Evolutionary conservation across 1,284 basidiomycete genomes (phyloP).

Genomic region (Neolentinus lepideus): DNA sequence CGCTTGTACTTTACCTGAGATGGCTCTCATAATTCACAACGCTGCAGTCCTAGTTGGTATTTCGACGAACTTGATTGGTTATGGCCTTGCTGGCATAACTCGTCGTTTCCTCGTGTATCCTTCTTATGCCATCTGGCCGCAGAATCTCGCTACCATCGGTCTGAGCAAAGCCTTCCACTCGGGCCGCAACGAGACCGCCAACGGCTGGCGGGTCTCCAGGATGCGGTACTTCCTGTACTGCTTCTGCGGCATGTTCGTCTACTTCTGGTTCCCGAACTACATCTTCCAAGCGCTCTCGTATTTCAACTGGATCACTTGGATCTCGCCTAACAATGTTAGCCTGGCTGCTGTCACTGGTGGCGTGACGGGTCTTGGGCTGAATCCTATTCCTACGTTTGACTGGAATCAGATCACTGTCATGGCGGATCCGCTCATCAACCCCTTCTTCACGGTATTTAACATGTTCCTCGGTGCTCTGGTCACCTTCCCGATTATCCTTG

Average conservation of each 20-base stretch:
- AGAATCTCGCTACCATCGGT: slow-evolving; percentile 33
- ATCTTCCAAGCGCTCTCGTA: slow-evolving; percentile 32
- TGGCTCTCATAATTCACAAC: background rate
- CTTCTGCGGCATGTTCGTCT: slow-evolving; percentile 23
- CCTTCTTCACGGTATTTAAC: slow-evolving; percentile 20
- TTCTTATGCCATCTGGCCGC: slow-evolving; percentile 49
- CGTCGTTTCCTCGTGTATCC: slow-evolving; percentile 54
- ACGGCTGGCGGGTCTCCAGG: slow-evolving; percentile 31
- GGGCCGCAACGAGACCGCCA: slow-evolving; percentile 17
- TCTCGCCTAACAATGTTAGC: slow-evolving; percentile 41
- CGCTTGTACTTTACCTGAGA: background rate
- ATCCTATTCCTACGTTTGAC: slow-evolving; percentile 31
- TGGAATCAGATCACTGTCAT: slow-evolving; percentile 24
- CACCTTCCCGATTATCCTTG: slow-evolving; percentile 13
- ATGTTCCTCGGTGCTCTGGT: slow-evolving; percentile 15
- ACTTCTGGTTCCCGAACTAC: slow-evolving; percentile 33
- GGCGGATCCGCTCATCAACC: slow-evolving; percentile 17
- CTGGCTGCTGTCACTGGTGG: slow-evolving; percentile 28
- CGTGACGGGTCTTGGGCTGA: slow-evolving; percentile 12
- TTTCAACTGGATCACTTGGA: slow-evolving; percentile 61
- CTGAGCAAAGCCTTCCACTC: slow-evolving; percentile 4
- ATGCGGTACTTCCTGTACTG: slow-evolving; percentile 32
- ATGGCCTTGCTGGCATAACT: slow-evolving; percentile 45
- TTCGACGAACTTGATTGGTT: slow-evolving; percentile 35
- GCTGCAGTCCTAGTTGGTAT: slow-evolving; percentile 23